phyloP scores from a whole-genome alignment of 805 yeast genomes.

The Isabelozyma rhagii region DNA sequence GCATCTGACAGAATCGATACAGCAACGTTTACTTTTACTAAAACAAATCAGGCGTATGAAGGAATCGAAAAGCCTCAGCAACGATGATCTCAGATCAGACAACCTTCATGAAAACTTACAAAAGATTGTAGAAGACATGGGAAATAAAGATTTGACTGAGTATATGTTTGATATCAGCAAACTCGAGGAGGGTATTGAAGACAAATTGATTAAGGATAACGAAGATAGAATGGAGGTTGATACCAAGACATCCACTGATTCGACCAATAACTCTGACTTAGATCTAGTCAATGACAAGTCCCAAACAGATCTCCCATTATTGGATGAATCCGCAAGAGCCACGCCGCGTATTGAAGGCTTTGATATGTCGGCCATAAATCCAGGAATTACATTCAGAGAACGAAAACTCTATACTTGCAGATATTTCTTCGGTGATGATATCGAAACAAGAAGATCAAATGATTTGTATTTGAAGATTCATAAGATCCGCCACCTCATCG shows the following conservation, averaged over 20 bases:
- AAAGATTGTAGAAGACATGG: conserved; percentile 29
- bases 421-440: conserved; percentile 59
- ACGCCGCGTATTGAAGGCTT: conserved; percentile 43
- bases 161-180: conserved; percentile 13
- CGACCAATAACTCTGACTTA: neutral
- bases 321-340: conserved; percentile 39
- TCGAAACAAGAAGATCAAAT: conserved; percentile 38
- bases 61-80: conserved; percentile 9
- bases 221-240: conserved; percentile 1
- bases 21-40: conserved; percentile 31
- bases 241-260: neutral
- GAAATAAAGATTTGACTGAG: conserved; percentile 15
- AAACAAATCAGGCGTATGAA: conserved; percentile 28
- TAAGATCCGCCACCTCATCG: conserved; percentile 55
- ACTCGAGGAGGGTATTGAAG: conserved; percentile 5
- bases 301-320: neutral
- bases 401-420: conserved; percentile 60
- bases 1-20: conserved; percentile 28
- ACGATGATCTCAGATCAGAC: conserved; percentile 23
- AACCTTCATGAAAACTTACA: conserved; percentile 31
- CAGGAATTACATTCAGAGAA: conserved; percentile 56
- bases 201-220: neutral
- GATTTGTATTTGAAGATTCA: conserved; percentile 48
- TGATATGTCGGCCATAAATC: conserved; percentile 48
- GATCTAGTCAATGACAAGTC: neutral